These are phyloP conservation scores for Austroboletus niveus DNA, from an alignment of 1,284 basidiomycete species.

Conservation along the genomic window DNA sequence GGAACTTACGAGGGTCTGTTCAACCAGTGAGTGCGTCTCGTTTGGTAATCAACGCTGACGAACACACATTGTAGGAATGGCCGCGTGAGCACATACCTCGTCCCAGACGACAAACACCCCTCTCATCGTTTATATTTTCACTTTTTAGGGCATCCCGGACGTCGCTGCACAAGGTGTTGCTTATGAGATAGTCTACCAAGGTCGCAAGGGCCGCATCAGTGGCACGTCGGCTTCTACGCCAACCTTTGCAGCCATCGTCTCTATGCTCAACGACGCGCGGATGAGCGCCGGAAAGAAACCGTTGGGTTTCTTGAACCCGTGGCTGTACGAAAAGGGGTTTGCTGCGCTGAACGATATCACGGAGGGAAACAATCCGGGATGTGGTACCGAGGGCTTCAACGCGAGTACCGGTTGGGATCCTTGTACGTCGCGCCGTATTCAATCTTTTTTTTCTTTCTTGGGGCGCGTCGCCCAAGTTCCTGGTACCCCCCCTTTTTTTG, in stretches of 20 bases:
- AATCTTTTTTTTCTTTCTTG: not conserved
- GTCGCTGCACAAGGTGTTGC: slow-evolving; percentile 50
- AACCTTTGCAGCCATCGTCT: slow-evolving; percentile 38
- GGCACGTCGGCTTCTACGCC: slow-evolving; percentile 50
- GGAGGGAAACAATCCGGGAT: slow-evolving; percentile 53
- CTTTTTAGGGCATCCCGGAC: slow-evolving; percentile 52
- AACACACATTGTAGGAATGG: no score
- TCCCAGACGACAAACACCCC: slow-evolving; percentile 32
- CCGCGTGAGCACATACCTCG: not conserved
- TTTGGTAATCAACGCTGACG: no score
- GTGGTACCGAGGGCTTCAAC: slow-evolving; percentile 53
- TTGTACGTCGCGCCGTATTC: slow-evolving; percentile 6
- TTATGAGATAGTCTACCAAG: slow-evolving; percentile 13
- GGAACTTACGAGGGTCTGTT: slow-evolving; percentile 56
- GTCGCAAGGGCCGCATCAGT: slow-evolving; percentile 13
- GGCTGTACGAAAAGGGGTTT: slow-evolving; percentile 45
- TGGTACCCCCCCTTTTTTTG: not conserved
- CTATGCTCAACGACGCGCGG: slow-evolving; percentile 62
- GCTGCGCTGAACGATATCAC: slow-evolving; percentile 51
- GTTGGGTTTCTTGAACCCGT: slow-evolving; percentile 62
- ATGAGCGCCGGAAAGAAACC: slow-evolving; percentile 40
- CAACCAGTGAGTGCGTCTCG: slow-evolving; percentile 31
- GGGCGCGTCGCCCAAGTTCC: not conserved
- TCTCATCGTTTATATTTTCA: not conserved
- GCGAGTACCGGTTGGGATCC: slow-evolving; percentile 50